Evolutionary conservation across 192 early-diverging fungal genomes (phyloP).

Genomic region (Podila minutissima): DNA sequence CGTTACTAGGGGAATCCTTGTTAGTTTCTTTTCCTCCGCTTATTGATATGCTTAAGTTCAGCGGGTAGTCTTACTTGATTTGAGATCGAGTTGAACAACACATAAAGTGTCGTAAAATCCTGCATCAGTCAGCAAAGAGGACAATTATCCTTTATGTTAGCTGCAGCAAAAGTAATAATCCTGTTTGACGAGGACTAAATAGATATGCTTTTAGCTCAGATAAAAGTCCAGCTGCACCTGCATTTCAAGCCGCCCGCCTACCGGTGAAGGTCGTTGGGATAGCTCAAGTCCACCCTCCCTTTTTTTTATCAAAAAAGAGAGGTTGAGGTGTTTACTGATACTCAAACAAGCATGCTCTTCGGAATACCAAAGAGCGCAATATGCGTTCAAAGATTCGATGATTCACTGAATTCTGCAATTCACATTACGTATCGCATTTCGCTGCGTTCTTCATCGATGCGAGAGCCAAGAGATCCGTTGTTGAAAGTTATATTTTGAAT

Average conservation of each 20-base stretch:
- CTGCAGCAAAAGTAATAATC: slow-evolving; percentile 39
- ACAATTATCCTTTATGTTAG: slow-evolving; percentile 29
- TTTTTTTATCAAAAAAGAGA: too few species aligned
- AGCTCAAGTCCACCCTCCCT: slow-evolving; percentile 41
- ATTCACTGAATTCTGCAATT: slow-evolving; percentile 74
- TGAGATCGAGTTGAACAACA: slow-evolving; percentile 58
- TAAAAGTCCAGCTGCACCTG: slow-evolving; percentile 24
- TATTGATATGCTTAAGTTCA: slow-evolving; percentile 88
- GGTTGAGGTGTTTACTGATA: slow-evolving; percentile 56
- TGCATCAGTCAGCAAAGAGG: slow-evolving; percentile 14
- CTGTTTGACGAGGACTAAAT: slow-evolving; percentile 34
- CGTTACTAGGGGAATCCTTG: slow-evolving; percentile 82
- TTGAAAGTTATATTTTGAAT: slow-evolving; percentile 63
- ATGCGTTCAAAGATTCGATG: slow-evolving; percentile 79
- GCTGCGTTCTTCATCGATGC: slow-evolving; percentile 82
- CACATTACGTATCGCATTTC: slow-evolving; percentile 79
- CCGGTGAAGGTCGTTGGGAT: slow-evolving; percentile 23
- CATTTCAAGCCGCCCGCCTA: slow-evolving; percentile 29
- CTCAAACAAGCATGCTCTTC: slow-evolving; percentile 68
- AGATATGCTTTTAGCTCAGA: slow-evolving; percentile 40
- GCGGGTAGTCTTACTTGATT: slow-evolving; percentile 73
- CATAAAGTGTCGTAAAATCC: slow-evolving; percentile 7
- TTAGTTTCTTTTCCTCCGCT: slow-evolving; percentile 87
- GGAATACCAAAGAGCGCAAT: slow-evolving; percentile 62
- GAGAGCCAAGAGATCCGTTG: slow-evolving; percentile 77